phyloP scores from a whole-genome alignment of 2,329 filamentous ascomycete species.

The Epichloe festucae region DNA sequence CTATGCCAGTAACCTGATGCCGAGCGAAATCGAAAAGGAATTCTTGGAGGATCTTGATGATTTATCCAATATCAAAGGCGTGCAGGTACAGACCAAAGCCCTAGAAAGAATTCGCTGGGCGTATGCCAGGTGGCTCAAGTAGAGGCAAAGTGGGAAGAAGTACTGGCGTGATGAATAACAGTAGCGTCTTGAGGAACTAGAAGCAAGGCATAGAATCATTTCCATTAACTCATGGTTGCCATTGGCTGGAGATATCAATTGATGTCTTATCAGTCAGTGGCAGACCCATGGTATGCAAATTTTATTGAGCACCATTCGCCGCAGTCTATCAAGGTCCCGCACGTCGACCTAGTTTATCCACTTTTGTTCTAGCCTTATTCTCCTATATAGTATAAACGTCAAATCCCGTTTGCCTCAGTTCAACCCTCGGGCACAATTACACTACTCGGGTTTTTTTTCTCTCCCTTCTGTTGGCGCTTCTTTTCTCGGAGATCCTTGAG shows the following conservation, averaged over 20 bases:
- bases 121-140: conserved; percentile 62
- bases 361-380: background rate
- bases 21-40: conserved; percentile 62
- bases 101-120: conserved; percentile 81
- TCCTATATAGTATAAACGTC: too few relatives aligned
- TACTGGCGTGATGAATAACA: background rate
- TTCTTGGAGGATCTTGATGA: conserved; percentile 84
- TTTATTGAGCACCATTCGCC: background rate
- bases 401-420: too few relatives aligned
- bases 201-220: background rate
- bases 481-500: conserved; percentile 25
- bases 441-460: conserved; percentile 9
- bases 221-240: background rate
- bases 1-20: conserved; percentile 48
- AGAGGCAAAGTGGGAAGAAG: conserved; percentile 1
- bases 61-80: conserved; percentile 68
- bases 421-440: conserved; percentile 3
- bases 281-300: background rate
- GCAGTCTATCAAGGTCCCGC: background rate
- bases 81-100: conserved; percentile 65
- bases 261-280: background rate
- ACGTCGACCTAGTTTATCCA: background rate
- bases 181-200: background rate
- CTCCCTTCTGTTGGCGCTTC: conserved; percentile 8
- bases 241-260: background rate